Conservation (phyloP, 208 protist species). For the Crithidia bombi region DNA sequence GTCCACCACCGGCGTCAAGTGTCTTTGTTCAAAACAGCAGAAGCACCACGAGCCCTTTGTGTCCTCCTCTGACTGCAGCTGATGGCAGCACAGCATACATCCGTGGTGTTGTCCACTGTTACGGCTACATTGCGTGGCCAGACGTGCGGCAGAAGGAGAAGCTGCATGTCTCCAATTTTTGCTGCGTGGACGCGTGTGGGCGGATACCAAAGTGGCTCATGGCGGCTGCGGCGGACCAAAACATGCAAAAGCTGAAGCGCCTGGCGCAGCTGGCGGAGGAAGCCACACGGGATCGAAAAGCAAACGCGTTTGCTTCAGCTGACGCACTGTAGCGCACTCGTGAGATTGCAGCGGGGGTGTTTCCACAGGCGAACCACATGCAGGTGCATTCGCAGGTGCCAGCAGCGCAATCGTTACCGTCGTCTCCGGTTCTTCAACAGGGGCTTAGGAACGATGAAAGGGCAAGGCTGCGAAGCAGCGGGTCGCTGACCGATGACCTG, state of each 20-base stretch:
- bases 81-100: conserved; percentile 11
- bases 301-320: too few species aligned
- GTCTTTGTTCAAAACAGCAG: conserved; percentile 43
- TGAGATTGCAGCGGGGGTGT: too few species aligned
- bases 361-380: too few species aligned
- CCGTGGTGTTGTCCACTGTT: conserved; percentile 45
- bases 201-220: conserved; percentile 54
- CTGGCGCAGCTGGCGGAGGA: conserved; percentile 18
- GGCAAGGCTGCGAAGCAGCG: not conserved
- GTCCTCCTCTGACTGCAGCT: not conserved
- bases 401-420: not conserved
- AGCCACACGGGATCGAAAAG: not conserved
- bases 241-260: conserved; percentile 39
- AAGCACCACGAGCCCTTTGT: conserved; percentile 7
- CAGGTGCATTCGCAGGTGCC: too few species aligned
- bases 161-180: conserved; percentile 40
- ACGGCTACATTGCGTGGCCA: conserved; percentile 42
- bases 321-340: too few species aligned
- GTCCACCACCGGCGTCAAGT: too few species aligned
- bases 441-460: too few species aligned
- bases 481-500: not conserved
- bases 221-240: conserved; percentile 30
- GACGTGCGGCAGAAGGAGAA: not conserved
- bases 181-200: conserved; percentile 54
- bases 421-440: not conserved